These are phyloP conservation scores for Mycosphaerella arachidis DNA, from an alignment of 2,329 filamentous ascomycete genomes.

Conservation along the genomic window DNA sequence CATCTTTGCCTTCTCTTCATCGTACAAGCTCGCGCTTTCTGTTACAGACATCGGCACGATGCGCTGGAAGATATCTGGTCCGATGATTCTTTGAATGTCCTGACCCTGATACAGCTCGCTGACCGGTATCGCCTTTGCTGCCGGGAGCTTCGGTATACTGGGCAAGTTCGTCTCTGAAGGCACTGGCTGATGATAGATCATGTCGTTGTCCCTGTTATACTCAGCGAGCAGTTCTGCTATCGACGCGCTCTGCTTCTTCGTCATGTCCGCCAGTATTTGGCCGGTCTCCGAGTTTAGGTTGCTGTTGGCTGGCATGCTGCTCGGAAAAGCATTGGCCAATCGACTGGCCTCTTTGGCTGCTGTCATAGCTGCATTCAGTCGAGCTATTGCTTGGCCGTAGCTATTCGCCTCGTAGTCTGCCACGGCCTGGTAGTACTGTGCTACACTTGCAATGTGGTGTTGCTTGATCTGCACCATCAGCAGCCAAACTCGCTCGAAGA, in stretches of 20 bases:
- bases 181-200: constrained; percentile 92
- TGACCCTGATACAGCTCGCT: constrained; percentile 95
- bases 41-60: constrained; percentile 95
- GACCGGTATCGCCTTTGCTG: constrained; percentile 94
- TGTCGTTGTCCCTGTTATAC: constrained; percentile 89
- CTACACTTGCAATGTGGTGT: constrained; percentile 74
- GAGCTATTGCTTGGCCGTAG: constrained; percentile 77
- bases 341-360: constrained; percentile 74
- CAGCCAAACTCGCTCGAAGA: constrained; percentile 94
- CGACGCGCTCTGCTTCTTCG: constrained; percentile 73
- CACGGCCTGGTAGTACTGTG: constrained; percentile 89
- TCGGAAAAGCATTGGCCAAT: constrained; percentile 74
- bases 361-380: constrained; percentile 74
- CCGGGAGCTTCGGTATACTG: constrained; percentile 82
- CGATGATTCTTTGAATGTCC: constrained; percentile 94
- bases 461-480: constrained; percentile 78
- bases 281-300: constrained; percentile 81
- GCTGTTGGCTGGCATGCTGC: constrained; percentile 70
- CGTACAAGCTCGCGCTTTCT: constrained; percentile 92
- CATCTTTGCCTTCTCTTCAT: constrained; percentile 96
- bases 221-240: constrained; percentile 77
- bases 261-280: constrained; percentile 67
- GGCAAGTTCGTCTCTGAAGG: constrained; percentile 78
- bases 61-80: constrained; percentile 93
- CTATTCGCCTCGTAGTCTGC: constrained; percentile 85